A percentile compares a stretch with the other conserved stretches of the same genome.
Conservation (phyloP, 2,329 filamentous ascomycete species). For the Cylindrodendrum hubeiense region DNA sequence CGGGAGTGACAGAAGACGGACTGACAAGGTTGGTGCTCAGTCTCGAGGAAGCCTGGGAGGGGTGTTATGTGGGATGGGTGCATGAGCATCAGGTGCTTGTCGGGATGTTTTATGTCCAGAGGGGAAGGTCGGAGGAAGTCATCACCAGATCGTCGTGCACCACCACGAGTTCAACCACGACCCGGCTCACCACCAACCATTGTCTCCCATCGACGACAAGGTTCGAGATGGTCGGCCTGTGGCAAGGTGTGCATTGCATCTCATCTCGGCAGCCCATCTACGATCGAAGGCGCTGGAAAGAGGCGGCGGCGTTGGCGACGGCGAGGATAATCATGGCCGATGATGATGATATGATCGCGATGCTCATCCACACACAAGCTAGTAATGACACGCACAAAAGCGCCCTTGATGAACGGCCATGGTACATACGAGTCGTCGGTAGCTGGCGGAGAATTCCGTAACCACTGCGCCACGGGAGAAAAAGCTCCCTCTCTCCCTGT, state of each 20-base stretch:
- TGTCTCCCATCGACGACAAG: background rate
- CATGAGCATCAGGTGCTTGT: constrained; percentile 28
- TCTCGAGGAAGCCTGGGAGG: constrained; percentile 2
- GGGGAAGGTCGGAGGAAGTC: constrained; percentile 33
- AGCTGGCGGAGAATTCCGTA: constrained; percentile 18
- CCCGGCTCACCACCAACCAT: constrained; percentile 16
- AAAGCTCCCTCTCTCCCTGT: constrained; percentile 17
- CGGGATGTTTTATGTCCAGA: constrained; percentile 18
- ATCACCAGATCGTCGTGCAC: constrained; percentile 34
- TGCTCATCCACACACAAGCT: constrained; percentile 5
- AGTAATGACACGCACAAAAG: constrained; percentile 6
- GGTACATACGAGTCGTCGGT: background rate
- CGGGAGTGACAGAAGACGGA: constrained; percentile 17
- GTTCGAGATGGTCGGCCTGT: background rate
- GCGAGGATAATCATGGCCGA: constrained; percentile 1
- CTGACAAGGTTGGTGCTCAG: constrained; percentile 9
- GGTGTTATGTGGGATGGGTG: constrained; percentile 2
- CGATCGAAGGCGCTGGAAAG: constrained; percentile 22
- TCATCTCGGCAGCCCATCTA: constrained; percentile 21
- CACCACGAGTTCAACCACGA: constrained; percentile 13
- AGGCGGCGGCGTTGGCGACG: constrained; percentile 1
- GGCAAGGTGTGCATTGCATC: constrained; percentile 21
- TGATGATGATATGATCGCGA: constrained; percentile 4
- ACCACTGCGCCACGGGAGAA: constrained; percentile 16
- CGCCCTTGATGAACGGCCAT: background rate